These are phyloP conservation scores for Penicillium maclennaniae DNA, from an alignment of 495 filamentous ascomycete genomes.

Conservation along the genomic window DNA sequence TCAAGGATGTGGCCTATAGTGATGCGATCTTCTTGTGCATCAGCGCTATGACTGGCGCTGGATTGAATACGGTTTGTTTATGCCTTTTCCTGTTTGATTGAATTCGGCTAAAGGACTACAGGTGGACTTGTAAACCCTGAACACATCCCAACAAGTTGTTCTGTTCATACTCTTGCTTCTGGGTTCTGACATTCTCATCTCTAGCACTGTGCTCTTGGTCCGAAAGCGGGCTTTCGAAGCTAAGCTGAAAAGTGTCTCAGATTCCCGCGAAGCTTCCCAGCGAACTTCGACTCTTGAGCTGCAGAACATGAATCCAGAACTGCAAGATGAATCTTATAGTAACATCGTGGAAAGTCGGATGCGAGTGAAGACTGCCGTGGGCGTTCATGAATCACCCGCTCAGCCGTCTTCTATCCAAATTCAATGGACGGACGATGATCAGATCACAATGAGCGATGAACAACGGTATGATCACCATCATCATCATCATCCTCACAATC, in stretches of 20 bases:
- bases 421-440: constrained; percentile 28
- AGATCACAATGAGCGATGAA: constrained; percentile 31
- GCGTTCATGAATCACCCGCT: background rate
- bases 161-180: constrained; percentile 70
- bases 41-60: constrained; percentile 77
- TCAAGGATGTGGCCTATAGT: constrained; percentile 61
- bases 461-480: constrained; percentile 23
- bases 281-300: constrained; percentile 9
- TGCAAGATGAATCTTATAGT: background rate
- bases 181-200: constrained; percentile 56
- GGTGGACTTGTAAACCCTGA: constrained; percentile 64
- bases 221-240: constrained; percentile 68
- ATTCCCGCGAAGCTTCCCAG: constrained; percentile 31
- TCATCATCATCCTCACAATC: constrained; percentile 30
- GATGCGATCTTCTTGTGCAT: constrained; percentile 74
- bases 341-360: background rate
- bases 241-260: constrained; percentile 57
- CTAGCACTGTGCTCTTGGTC: constrained; percentile 46
- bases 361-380: background rate
- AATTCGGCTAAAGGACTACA: constrained; percentile 14
- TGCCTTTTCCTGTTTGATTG: too few relatives aligned
- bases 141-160: constrained; percentile 72
- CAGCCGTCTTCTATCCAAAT: constrained; percentile 7
- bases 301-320: background rate
- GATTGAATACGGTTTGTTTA: constrained; percentile 66